Evolutionary conservation across 2,329 filamentous ascomycete genomes (phyloP), one percentile per base, ranked within the genome.

Genomic region (Cryphonectria japonica): DNA sequence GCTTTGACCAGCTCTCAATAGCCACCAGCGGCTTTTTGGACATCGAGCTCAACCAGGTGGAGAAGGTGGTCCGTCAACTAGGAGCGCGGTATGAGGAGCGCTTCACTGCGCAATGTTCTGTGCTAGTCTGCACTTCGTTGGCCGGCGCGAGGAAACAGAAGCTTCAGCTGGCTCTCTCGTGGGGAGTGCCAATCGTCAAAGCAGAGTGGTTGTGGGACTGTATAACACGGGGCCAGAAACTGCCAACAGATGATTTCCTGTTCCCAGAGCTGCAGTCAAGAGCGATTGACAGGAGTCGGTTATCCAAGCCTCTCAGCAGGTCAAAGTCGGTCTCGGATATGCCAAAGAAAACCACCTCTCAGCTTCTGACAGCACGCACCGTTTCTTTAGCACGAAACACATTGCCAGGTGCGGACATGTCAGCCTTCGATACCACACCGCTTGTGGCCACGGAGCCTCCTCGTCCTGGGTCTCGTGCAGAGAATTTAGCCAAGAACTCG

Each of bases 121-220:
- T 98, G 26, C 84, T 99, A 2, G 81, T 99, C n/a, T 94, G 91
- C 78, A 89, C 89, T 70, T 85, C 84, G 3, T 76, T 88, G 16
- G 79, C 80, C 57, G 83, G 84, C 0, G 85, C 94, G 81, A 82
- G 87, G 78, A 87, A 84, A 70, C 92, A 96, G 74, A 99, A 99
- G 81, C 83, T 96, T 26, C 89, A 91, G 61, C 91, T 93, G 77
- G 94, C 94, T 0, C 79, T 89, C 11, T 86, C 91, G 75, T 93
- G 93, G 85, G 86, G 87, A 5, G 91, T 98, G 14, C 93, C 94
- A 1, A 89, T 95, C n/a, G 92, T 98, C 14, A 87, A 87, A 9
- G 88, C 89, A 26, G 88, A 91, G 32, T 99, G 96, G 96, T 84
- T 99, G 2, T 96, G 93, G 91, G 87, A 91, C 67, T 96, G 92